Evolutionary conservation across 2,329 filamentous ascomycete genomes (phyloP).

Genomic region (Trichoderma hamatum): DNA sequence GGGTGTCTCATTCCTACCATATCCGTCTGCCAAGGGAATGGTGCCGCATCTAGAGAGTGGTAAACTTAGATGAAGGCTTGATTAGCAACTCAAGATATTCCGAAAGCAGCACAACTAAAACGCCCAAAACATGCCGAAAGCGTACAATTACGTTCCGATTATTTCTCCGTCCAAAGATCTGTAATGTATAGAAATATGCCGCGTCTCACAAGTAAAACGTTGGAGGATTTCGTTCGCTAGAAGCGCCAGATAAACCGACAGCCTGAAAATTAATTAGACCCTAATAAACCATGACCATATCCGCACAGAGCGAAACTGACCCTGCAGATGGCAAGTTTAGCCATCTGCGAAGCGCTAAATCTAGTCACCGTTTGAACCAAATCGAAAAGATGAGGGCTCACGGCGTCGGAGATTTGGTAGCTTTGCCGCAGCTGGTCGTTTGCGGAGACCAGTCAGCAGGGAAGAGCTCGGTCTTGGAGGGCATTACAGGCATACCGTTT

Average conservation of each 20-base stretch:
- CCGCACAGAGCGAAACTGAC: background rate
- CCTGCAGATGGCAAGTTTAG: background rate
- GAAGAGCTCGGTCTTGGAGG: slow-evolving; percentile 62
- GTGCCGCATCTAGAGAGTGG: background rate
- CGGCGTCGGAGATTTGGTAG: slow-evolving; percentile 1
- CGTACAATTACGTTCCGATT: background rate
- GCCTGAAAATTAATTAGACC: background rate
- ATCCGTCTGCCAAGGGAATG: background rate
- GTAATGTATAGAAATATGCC: background rate
- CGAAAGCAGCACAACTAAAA: background rate
- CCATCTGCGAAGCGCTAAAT: background rate
- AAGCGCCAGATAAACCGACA: background rate
- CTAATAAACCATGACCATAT: background rate
- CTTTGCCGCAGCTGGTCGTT: slow-evolving; percentile 54
- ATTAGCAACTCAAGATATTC: background rate
- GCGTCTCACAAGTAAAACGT: background rate
- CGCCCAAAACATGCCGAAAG: background rate
- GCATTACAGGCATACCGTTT: slow-evolving; percentile 58
- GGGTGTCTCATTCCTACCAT: no score
- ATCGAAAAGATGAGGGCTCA: slow-evolving; percentile 4
- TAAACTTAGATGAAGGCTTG: background rate
- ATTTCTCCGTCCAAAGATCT: background rate
- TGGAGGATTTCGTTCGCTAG: background rate
- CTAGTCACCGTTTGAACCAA: background rate
- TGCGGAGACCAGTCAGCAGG: slow-evolving; percentile 59